A percentile compares a stretch with the other conserved stretches of the same genome.
phyloP scores from a whole-genome alignment of 495 filamentous ascomycete species.

The Penicillium taxi region DNA sequence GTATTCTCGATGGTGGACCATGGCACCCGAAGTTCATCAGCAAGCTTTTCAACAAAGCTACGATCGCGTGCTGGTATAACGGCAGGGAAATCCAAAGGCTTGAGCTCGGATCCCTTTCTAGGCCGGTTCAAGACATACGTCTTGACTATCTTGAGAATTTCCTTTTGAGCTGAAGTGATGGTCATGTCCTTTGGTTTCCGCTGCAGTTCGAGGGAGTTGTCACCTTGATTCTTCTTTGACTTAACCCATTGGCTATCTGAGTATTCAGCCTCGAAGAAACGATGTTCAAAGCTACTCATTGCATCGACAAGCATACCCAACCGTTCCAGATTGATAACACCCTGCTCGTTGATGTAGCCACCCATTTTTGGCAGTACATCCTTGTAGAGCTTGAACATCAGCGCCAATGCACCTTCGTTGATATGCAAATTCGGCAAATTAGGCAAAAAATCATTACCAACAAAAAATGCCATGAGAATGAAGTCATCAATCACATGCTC shows the following conservation, averaged over 20 bases:
- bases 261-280: conserved; percentile 84
- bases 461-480: conserved; percentile 98
- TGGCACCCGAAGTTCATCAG: conserved; percentile 68
- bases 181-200: conserved; percentile 54
- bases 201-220: conserved; percentile 49
- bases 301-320: conserved; percentile 73
- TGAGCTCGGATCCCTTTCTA: conserved; percentile 32
- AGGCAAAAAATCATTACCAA: conserved; percentile 98
- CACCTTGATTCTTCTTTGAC: conserved; percentile 50
- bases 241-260: conserved; percentile 88
- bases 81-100: conserved; percentile 61
- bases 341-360: conserved; percentile 94
- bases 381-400: conserved; percentile 98
- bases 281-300: conserved; percentile 75
- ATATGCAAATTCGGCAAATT: conserved; percentile 96
- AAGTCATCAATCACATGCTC: conserved; percentile 98
- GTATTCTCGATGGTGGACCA: conserved; percentile 77
- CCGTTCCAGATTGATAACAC: conserved; percentile 78
- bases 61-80: conserved; percentile 77
- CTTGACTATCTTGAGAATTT: conserved; percentile 73
- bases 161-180: conserved; percentile 72
- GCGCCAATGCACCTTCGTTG: conserved; percentile 90
- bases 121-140: conserved; percentile 64
- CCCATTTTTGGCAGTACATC: conserved; percentile 75
- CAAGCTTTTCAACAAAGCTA: conserved; percentile 83